A percentile compares a stretch with the other conserved stretches of the same genome.
Evolutionary conservation across 2,329 filamentous ascomycete genomes (phyloP).

Genomic region (Botrytis hyacinthi): DNA sequence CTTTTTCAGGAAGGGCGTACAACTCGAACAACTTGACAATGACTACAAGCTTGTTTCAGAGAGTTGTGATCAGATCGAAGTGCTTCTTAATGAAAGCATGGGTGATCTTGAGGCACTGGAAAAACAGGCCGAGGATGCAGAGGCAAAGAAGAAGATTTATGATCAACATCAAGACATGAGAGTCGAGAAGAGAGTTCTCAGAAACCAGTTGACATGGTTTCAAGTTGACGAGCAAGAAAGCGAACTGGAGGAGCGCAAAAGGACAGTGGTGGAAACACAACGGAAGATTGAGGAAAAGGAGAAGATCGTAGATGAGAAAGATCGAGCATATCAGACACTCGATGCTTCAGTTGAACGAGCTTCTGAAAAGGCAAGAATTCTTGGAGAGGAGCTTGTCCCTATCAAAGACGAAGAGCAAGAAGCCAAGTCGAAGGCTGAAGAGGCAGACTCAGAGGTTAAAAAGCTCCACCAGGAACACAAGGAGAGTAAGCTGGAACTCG

Average conservation of each 20-base stretch:
- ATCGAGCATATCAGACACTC: conserved; percentile 39
- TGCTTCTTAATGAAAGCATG: conserved; percentile 58
- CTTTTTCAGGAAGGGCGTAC: conserved; percentile 92
- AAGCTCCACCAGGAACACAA: conserved; percentile 63
- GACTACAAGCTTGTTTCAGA: conserved; percentile 86
- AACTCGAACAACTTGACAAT: conserved; percentile 85
- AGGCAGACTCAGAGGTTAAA: conserved; percentile 52
- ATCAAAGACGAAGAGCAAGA: conserved; percentile 48
- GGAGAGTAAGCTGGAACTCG: conserved; percentile 59
- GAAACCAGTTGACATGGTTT: conserved; percentile 76
- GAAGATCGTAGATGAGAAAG: conserved; percentile 50
- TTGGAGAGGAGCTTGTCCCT: conserved; percentile 40
- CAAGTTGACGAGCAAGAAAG: conserved; percentile 77
- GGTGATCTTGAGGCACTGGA: conserved; percentile 64
- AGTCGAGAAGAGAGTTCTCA: conserved; percentile 56
- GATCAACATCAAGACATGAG: conserved; percentile 66
- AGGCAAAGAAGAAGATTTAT: conserved; percentile 62
- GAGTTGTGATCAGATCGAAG: conserved; percentile 68
- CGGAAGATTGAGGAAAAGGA: conserved; percentile 42
- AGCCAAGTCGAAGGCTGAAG: conserved; percentile 53
- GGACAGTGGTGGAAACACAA: conserved; percentile 38
- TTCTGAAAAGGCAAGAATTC: conserved; percentile 29
- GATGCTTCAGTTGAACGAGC: conserved; percentile 40
- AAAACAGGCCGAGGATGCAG: conserved; percentile 57
- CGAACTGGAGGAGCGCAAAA: conserved; percentile 45